Base-by-base conservation (phyloP, 306 rosid genomes). In the Fagus sylvatica region DNA sequence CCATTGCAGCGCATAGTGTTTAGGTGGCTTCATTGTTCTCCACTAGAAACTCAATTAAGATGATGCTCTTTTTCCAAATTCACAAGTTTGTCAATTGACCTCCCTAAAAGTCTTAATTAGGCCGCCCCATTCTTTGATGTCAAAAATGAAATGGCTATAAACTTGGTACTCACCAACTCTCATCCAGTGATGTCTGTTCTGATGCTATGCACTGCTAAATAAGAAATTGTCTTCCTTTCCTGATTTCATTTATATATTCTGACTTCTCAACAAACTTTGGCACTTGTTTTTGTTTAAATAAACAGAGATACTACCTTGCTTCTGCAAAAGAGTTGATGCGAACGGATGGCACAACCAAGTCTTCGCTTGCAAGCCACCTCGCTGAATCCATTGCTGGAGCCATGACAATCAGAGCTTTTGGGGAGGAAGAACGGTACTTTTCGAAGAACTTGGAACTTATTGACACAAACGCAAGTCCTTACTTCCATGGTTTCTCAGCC, bases 321-420 rank as follows among this genome's bases (percentile, higher is more conserved):
- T 69, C 77, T 60, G 80, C 83, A 37, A 83, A 83, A 70, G 86
- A 83, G 74, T 53, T 78, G 16, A 83, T 83, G 83, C 76, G 83
- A 78, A 78, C 79, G 1, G 72, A 78, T 74, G 86, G 83, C 51
- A 83, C 80, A 11, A 78, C 86, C 22, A 78, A 83, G 71, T 83
- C 83, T 69, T 53, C 60, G 13, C 54, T 83, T 39, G 86, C 83
- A 19, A 83, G 82, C 80, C 68, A 78, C 56, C 77, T 83, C 34
- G 76, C 71, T 1, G 86, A 83, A 78, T 74, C 86, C 3, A 62
- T 78, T 42, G 77, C 77, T 10, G 86, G 86, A 69, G 74, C 80
- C 64, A 42, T 74, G 80, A 74, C 82, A 32, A 78, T 83, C 77
- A 74, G 80, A 74, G 86, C 86, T 41, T 83, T 78, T 16, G 80